Evolutionary conservation across 441 rosid species (phyloP).

Genomic region (Adansonia grandidieri): DNA sequence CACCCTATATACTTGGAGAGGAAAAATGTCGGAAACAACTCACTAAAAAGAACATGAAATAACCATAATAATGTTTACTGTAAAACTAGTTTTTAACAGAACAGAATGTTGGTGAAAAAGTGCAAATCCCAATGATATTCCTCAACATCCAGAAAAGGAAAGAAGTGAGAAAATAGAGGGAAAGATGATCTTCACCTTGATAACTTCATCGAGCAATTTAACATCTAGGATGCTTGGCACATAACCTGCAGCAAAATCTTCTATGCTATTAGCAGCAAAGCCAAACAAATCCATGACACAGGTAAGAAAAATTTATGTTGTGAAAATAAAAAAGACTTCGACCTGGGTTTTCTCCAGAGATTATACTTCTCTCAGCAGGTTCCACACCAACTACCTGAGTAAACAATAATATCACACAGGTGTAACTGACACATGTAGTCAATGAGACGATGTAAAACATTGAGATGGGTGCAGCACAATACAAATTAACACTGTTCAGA

Average conservation of each 20-base stretch:
- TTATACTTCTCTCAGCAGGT: constrained; percentile 87
- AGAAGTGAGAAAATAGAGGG: neutral
- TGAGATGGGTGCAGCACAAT: neutral
- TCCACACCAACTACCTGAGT: constrained; percentile 86
- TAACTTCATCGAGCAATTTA: constrained; percentile 83
- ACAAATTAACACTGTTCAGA: neutral
- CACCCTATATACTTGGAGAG: neutral
- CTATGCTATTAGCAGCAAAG: constrained; percentile 30
- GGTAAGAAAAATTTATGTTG: neutral
- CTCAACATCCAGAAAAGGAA: neutral
- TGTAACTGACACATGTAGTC: constrained; percentile 12
- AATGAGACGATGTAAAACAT: constrained; percentile 8
- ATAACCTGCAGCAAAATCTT: constrained; percentile 55
- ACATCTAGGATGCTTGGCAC: constrained; percentile 79
- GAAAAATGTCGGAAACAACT: neutral
- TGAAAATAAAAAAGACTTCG: constrained; percentile 31
- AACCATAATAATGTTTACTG: neutral
- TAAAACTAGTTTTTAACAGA: neutral
- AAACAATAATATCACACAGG: constrained; percentile 19
- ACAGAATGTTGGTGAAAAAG: neutral
- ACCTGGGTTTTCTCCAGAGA: constrained; percentile 86
- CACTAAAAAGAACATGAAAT: neutral
- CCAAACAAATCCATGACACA: constrained; percentile 18
- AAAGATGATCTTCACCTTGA: constrained; percentile 53
- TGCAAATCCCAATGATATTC: neutral